Base-by-base conservation (phyloP, 2,329 filamentous ascomycete species). In the Alternaria consortialis region DNA sequence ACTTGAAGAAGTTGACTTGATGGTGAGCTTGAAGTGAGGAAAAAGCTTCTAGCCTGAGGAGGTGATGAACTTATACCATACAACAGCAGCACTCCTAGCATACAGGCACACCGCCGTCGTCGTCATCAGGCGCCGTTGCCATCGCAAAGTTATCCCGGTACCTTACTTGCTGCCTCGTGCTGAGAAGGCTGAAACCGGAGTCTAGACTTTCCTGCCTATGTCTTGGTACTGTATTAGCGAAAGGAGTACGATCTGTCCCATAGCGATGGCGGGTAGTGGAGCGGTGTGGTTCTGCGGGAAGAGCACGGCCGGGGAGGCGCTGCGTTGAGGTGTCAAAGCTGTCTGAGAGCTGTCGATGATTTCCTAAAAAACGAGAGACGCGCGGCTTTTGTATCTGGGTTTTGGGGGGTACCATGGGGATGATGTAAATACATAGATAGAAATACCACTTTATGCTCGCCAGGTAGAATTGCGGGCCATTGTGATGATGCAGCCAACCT, bases 121-220 rank as follows among this genome's bases (percentile, higher is more conserved):
- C 48, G 58, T 53, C 32, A 39, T 44, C 36, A 48, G 46, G 57
- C 25, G 39, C 42, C 37, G 31, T 17, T 47, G 27, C 11, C 29
- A 39, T 36, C 34, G 44, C 39, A 44, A 25, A 36, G 17, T 53
- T 15, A 44, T n/a, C 37, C 46, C 25, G 23, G 37, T 25, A 53
- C 32, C 32, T 57, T 52, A 56, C 44, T 56, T 44, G 43, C 43
- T 60, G 57, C 57, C 52, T 60, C 57, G 47, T 44, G 32, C 17
- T 47, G 39, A 32, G 37, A 31, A 51, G 52, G 37, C 66, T 77
- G 75, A 78, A 78, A 77, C 76, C 74, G 75, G 75, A 69, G 66
- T 56, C 57, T 51, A 44, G 31, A 34, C 53, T 56, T 60, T 47
- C 57, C 42, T 50, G 53, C 36, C 44, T 34, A 27, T 34, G 25